Percentiles rank a stretch among this genome's conserved stretches.
Evolutionary conservation across 2,329 filamentous ascomycete genomes (phyloP).

Genomic region (Endoconidiophora laricicola): DNA sequence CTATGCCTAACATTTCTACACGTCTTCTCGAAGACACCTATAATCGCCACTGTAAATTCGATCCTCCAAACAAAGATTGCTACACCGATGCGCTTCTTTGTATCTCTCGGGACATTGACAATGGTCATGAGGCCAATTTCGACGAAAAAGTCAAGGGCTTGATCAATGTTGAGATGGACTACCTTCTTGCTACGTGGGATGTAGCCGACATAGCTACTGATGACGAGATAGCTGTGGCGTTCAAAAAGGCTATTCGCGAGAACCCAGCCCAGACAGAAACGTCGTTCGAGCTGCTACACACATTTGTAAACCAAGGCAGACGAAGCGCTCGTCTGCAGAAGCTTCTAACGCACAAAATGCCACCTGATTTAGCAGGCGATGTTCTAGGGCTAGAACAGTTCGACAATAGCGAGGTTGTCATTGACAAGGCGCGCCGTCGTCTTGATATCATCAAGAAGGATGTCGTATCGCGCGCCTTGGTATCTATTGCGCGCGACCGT

Average conservation of each 20-base stretch:
- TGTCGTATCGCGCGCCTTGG: conserved; percentile 17
- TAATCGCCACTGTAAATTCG: conserved; percentile 11
- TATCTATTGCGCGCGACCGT: conserved; percentile 17
- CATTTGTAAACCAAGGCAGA: conserved; percentile 14
- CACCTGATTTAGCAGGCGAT: conserved; percentile 10
- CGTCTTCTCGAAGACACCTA: conserved; percentile 13
- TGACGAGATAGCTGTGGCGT: conserved; percentile 15
- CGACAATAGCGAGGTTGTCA: conserved; percentile 8
- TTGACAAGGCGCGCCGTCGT: conserved; percentile 10
- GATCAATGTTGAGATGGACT: conserved; percentile 12
- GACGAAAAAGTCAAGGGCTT: conserved; percentile 11
- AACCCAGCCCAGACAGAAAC: conserved; percentile 15
- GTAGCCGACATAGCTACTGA: conserved; percentile 14
- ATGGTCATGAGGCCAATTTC: conserved; percentile 12
- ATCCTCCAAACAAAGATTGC: conserved; percentile 11
- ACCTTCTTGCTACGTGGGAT: conserved; percentile 14
- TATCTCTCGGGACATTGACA: conserved; percentile 10
- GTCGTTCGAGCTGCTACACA: conserved; percentile 14
- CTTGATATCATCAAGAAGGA: conserved; percentile 8
- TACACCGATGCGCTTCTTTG: conserved; percentile 13
- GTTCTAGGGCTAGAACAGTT: conserved; percentile 7
- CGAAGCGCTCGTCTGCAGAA: conserved; percentile 13
- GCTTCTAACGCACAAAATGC: conserved; percentile 12
- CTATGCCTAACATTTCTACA: conserved; percentile 20
- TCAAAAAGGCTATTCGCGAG: conserved; percentile 15